These are phyloP conservation scores for Kwoniella mangroviensis DNA, from an alignment of 768 basidiomycete genomes.

Conservation along the genomic window DNA sequence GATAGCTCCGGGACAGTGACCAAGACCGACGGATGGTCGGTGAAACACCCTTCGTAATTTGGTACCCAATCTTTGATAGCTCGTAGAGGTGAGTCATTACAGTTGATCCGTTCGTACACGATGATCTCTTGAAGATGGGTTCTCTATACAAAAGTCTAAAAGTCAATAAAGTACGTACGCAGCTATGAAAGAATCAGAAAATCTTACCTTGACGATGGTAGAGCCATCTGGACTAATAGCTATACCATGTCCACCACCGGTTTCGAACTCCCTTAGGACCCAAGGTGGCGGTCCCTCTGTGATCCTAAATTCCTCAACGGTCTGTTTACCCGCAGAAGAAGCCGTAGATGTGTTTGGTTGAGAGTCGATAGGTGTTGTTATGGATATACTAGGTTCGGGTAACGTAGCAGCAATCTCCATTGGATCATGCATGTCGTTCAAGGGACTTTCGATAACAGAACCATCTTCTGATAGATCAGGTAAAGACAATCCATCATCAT, in stretches of 20 bases:
- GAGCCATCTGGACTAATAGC: not conserved
- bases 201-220: conserved; percentile 11
- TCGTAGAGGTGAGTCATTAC: not conserved
- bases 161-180: no score
- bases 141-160: no score
- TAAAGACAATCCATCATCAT: not conserved
- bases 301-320: not conserved
- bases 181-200: no score
- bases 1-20: not conserved
- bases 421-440: no score
- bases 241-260: conserved; percentile 18
- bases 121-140: not conserved
- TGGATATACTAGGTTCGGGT: no score
- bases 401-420: no score
- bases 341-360: no score
- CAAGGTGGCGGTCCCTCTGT: conserved; percentile 1
- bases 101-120: conserved; percentile 1
- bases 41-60: conserved; percentile 6
- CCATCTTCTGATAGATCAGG: not conserved
- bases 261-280: not conserved
- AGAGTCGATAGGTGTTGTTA: no score
- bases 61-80: not conserved
- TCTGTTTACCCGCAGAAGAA: no score
- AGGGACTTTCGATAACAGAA: no score
- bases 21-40: not conserved